Base-by-base conservation (phyloP, 2,329 filamentous ascomycete species). In the Colletotrichum sidae region DNA sequence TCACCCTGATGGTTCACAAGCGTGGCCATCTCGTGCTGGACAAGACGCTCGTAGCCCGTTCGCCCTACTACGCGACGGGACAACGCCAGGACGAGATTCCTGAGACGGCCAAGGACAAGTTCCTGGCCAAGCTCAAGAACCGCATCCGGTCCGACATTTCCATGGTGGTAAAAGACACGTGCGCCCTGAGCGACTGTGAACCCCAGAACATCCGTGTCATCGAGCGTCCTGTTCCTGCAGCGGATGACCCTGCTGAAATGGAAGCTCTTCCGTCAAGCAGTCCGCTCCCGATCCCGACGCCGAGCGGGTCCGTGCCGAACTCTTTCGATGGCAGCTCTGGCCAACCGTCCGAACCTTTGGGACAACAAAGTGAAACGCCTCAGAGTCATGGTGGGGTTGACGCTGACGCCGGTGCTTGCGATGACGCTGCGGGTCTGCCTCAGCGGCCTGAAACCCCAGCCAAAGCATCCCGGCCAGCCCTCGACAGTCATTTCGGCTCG, bases 21-120 rank as follows among this genome's bases (percentile, higher is more conserved):
- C 80, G 84, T 47, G 84, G 84, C 0, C 84, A 87, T 60, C 78
- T 84, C 25, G 78, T 87, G 12, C 65, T 85, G n/a, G 80, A 84
- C 71, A 83, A 83, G 68, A 80, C 79, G 6, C 73, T 85, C 8
- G 76, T 81, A 11, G 78, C 81, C n/a, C 69, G 60, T 57, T 56
- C 67, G 47, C 63, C 63, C 8, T 50, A 50, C 58, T 66, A 66
- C 47, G 63, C 63, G n/a, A 66, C 63, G 37, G 63, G 63, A 34
- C 63, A 66, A 33, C 58, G 63, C 53, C 58, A 66, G 57, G 79
- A 76, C 64, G 54, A 73, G 4, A 72, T 74, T 11, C 71, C 69
- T 8, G 77, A 80, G 39, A 72, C 80, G 11, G 78, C 80, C 62
- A 74, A 76, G 47, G 75, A 78, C 41, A 72, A 66, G 0, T 69